A percentile compares a stretch with the other conserved stretches of the same genome.
Conservation (phyloP, 495 filamentous ascomycete species). For the Penicillium daleae region DNA sequence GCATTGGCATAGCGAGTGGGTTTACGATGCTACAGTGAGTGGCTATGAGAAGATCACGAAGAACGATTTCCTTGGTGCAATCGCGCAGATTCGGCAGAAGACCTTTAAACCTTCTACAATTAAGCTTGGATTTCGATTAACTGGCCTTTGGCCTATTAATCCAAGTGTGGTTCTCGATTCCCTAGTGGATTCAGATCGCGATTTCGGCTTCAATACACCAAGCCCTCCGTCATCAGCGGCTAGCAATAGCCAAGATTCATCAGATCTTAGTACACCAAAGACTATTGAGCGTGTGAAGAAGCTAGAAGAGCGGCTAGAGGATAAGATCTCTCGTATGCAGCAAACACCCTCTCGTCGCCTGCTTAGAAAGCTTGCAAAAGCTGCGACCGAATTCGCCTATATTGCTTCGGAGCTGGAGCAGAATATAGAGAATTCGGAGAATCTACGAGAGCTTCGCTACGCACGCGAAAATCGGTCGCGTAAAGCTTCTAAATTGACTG, state of each 20-base stretch:
- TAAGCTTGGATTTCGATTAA: background rate
- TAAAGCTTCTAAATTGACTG: background rate
- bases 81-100: conserved; percentile 2
- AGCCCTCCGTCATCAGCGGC: background rate
- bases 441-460: background rate
- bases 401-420: background rate
- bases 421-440: background rate
- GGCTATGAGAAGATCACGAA: background rate
- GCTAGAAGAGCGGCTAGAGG: background rate
- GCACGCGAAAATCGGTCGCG: background rate
- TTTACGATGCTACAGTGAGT: background rate
- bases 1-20: background rate
- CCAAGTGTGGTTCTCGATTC: background rate
- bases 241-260: background rate
- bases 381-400: background rate
- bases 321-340: background rate
- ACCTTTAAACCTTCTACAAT: background rate
- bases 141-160: background rate
- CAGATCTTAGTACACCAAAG: background rate
- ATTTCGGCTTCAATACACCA: background rate
- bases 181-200: background rate
- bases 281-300: background rate
- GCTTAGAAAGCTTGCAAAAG: background rate
- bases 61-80: background rate
- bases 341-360: background rate